Conservation (phyloP, 495 filamentous ascomycete species). For the Darksidea phi region DNA sequence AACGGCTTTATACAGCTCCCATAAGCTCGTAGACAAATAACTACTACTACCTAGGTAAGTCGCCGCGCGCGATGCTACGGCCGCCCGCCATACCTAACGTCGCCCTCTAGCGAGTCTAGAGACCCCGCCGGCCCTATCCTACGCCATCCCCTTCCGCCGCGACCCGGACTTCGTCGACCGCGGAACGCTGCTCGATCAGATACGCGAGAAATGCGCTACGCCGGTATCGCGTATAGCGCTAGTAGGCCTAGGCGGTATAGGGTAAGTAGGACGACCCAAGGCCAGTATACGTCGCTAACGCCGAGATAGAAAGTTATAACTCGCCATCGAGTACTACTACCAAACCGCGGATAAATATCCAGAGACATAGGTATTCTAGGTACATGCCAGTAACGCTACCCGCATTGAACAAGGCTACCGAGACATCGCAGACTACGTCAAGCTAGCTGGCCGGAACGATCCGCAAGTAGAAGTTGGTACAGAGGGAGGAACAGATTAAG, state of each 20-base stretch:
- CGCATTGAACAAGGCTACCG: constrained; percentile 36
- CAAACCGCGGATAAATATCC: constrained; percentile 36
- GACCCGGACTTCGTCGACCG: constrained; percentile 49
- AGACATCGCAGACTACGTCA: constrained; percentile 33
- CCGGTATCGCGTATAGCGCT: constrained; percentile 32
- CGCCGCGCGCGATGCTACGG: no score
- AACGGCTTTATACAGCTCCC: no score
- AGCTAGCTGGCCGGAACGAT: no score
- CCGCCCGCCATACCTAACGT: no score
- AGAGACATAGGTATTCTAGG: constrained; percentile 37
- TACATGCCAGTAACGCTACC: constrained; percentile 36
- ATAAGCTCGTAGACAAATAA: no score
- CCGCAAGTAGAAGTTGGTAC: no score
- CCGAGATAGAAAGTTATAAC: constrained; percentile 51
- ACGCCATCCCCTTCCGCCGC: constrained; percentile 39
- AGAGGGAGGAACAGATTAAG: no score
- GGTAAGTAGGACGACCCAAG: constrained; percentile 39
- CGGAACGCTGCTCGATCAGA: constrained; percentile 40
- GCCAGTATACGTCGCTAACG: constrained; percentile 4
- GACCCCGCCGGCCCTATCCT: constrained; percentile 10
- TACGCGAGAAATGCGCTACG: constrained; percentile 38
- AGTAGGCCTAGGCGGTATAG: constrained; percentile 48
- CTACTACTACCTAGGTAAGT: no score
- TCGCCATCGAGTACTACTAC: constrained; percentile 54
- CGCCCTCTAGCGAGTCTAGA: no score